Base-by-base conservation (phyloP, 2,329 filamentous ascomycete genomes). In the Fusarium sp. region DNA sequence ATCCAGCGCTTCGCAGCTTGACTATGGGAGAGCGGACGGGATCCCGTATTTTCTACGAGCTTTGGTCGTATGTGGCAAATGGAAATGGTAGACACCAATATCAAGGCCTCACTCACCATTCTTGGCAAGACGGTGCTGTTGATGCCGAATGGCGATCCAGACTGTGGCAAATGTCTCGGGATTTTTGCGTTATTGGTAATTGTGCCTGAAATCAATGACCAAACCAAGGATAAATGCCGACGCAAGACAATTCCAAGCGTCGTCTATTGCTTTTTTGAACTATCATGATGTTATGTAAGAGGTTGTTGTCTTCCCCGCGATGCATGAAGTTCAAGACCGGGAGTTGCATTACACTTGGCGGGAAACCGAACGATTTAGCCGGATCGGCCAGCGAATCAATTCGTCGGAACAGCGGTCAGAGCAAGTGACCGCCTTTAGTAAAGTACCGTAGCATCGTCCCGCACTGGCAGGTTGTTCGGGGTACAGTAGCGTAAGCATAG, bases 1-100 rank as follows among this genome's bases (percentile, higher is more conserved):
- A 64, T 68, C 65, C 65, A 62, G 65, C 64, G 61, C 64, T 68
- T 68, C 53, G 59, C 30, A 68, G 65, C 53, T 68, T 68, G 62
- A 64, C 65, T 44, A 30, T 60, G 59, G 65, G 65, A 64, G 65
- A 68, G 65, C 65, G 25, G 54, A 65, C 64, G 65, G 59, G 59
- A 69, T 68, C 65, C 64, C 49, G 65, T 65, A 63, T 64, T 61
- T 51, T 68, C 64, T 61, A 46, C 42, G 54, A 69, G 66, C 62
- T 69, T 42, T 69, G 48, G 58, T 61, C 45, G 46, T 62, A 62
- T 62, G 31, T 62, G 9, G 5, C n/a, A 8, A 10, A 11, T 1
- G 6, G 2, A 1, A 2, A 7, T 58, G 13, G 4, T 18, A 12
- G 7, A 6, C 9, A 0, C 4, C 6, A 9, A 28, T 57, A 58